Conservation (phyloP, 140 eudicot species). For the Stevia rebaudiana region DNA sequence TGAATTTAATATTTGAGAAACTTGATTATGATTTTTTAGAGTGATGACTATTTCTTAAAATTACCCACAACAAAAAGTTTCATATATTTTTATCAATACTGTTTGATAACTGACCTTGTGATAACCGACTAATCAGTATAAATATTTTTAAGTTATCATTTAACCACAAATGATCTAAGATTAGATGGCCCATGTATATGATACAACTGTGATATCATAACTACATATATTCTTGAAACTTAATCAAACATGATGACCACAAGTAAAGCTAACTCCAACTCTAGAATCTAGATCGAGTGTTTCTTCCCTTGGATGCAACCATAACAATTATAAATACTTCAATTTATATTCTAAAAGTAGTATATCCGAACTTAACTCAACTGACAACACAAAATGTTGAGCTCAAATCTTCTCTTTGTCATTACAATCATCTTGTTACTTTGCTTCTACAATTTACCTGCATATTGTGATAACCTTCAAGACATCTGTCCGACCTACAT, state of each 20-base stretch:
- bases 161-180: background rate
- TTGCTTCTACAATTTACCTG: background rate
- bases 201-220: background rate
- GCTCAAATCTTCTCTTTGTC: background rate
- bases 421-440: background rate
- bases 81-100: too few relatives aligned
- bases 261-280: conserved; percentile 12
- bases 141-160: too few relatives aligned
- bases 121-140: too few relatives aligned
- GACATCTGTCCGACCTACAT: conserved; percentile 8
- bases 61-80: too few relatives aligned
- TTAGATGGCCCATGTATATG: background rate
- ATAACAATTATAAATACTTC: background rate
- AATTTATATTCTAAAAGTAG: background rate
- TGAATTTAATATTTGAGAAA: too few relatives aligned
- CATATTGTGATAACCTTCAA: conserved; percentile 6
- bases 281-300: too few relatives aligned
- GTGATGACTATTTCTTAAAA: too few relatives aligned
- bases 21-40: too few relatives aligned
- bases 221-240: conserved; percentile 6
- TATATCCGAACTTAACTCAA: background rate
- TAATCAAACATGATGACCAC: conserved; percentile 1
- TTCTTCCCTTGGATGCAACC: conserved; percentile 9
- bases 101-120: too few relatives aligned
- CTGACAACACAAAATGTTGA: background rate